A percentile compares a stretch with the other conserved stretches of the same genome.
Evolutionary conservation across 2,329 filamentous ascomycete species (phyloP).

Genomic region (Basipetospora sp.): DNA sequence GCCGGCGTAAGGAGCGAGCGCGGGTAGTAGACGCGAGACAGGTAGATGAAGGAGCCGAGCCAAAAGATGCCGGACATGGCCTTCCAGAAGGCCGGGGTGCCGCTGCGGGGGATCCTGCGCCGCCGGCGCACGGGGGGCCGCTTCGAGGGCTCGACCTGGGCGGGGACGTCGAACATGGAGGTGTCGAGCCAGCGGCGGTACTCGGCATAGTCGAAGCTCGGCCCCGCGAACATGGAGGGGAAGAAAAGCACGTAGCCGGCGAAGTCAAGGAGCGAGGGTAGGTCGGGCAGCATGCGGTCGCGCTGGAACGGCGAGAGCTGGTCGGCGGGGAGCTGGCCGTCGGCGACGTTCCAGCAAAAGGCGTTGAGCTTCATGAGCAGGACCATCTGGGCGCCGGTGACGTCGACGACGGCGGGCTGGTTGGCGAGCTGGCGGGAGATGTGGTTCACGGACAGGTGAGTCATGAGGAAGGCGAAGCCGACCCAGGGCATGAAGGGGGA

Average conservation of each 20-base stretch:
- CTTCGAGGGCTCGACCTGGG: conserved; percentile 68
- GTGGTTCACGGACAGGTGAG: conserved; percentile 84
- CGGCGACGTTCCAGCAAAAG: conserved; percentile 96
- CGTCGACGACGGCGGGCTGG: conserved; percentile 57
- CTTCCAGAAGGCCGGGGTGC: conserved; percentile 69
- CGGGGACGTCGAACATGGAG: conserved; percentile 79
- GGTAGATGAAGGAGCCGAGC: conserved; percentile 63
- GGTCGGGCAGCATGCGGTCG: conserved; percentile 57
- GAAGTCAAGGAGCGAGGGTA: conserved; percentile 70
- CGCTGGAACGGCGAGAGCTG: conserved; percentile 79
- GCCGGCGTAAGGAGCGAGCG: conserved; percentile 48
- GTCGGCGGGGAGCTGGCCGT: conserved; percentile 64
- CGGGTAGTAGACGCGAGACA: conserved; percentile 52
- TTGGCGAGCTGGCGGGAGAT: conserved; percentile 62
- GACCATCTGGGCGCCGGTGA: conserved; percentile 95
- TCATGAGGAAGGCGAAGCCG: conserved; percentile 86
- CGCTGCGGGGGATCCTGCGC: conserved; percentile 83
- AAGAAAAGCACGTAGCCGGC: conserved; percentile 91
- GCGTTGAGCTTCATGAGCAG: conserved; percentile 92
- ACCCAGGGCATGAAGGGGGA: conserved; percentile 97
- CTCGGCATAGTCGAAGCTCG: conserved; percentile 87
- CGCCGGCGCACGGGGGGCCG: conserved; percentile 76
- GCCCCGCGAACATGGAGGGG: conserved; percentile 74
- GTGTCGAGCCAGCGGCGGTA: conserved; percentile 88
- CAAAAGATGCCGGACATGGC: conserved; percentile 57